Conservation (phyloP, 441 rosid genomes). For the Erodium chrysanthum region DNA sequence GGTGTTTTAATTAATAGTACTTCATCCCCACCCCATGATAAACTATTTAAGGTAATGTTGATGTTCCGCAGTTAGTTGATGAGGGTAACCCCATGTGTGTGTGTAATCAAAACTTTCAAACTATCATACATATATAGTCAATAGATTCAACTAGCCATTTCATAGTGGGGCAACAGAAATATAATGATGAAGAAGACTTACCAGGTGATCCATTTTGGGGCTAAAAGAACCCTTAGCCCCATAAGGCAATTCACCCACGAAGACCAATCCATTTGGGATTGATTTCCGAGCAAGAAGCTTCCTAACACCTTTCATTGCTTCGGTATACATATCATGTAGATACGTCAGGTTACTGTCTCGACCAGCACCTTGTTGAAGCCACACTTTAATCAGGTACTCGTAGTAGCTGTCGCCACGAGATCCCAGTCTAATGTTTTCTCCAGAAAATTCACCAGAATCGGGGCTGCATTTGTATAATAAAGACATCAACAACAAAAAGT, state of each 20-base stretch:
- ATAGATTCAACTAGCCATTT: background rate
- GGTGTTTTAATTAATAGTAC: too few relatives aligned
- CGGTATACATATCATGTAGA: constrained; percentile 73
- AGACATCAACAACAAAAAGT: constrained; percentile 17
- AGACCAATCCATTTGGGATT: constrained; percentile 68
- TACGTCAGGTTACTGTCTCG: constrained; percentile 43
- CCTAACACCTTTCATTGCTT: constrained; percentile 91
- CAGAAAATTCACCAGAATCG: constrained; percentile 68
- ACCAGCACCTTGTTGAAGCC: constrained; percentile 73
- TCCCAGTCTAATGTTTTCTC: constrained; percentile 89
- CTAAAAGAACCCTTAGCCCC: constrained; percentile 66
- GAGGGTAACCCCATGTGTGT: background rate
- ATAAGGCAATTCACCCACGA: constrained; percentile 87
- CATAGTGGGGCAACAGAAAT: background rate
- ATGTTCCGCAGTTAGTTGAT: background rate
- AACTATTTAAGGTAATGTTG: background rate
- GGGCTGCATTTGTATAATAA: constrained; percentile 46
- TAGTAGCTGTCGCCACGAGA: constrained; percentile 99
- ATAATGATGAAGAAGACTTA: constrained; percentile 30
- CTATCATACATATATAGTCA: background rate
- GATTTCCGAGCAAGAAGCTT: constrained; percentile 73
- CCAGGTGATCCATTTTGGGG: constrained; percentile 99
- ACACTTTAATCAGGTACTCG: constrained; percentile 86
- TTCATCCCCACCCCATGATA: too few relatives aligned
- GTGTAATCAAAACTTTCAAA: background rate